Evolutionary conservation across 1,139 yeast species (phyloP), one percentile per base, ranked within the genome.

Genomic region (Diutina neorugosa): DNA sequence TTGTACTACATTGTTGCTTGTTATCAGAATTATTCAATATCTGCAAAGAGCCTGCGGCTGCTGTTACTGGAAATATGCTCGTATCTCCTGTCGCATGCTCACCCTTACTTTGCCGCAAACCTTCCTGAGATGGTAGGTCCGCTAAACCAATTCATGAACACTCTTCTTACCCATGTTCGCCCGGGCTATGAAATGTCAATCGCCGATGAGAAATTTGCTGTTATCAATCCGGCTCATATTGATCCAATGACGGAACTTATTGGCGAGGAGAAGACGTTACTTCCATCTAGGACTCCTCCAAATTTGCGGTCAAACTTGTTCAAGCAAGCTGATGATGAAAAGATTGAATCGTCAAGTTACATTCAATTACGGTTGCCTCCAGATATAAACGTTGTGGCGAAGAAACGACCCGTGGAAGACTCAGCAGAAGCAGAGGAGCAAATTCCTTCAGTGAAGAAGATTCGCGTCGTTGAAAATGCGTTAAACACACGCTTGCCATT

Each of bases 61-160:
- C 40, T 25, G 40, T 27, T 46, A 14, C 50, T 46, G 50, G 50
- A 46, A 18, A 34, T 46, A n/a, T 46, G 40, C 14, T n/a, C 21
- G 8, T 46, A 46, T 19, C 16, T 46, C 18, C 41, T 27, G 50
- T 46, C n/a, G n/a, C 50, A 46, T 16, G 50, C 21, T 4, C n/a
- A 46, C n/a, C 50, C 50, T 11, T 46, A 23, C 31, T 46, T 46
- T n/a, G 25, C 37, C 9, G 23, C 25, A 18, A n/a, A 46, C 2
- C 27, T 46, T 14, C 50, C 50, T 1, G 50, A 46, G 16, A 16
- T 46, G 41, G n/a, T 46, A n/a, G 23, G 23, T 9, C 21, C 37
- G 7, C 27, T 46, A 9, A 46, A 46, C 31, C 25, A 25, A 23
- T 46, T 46, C 40, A n/a, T 46, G 21, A 34, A 16, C 18, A 16